Conservation (phyloP, 225 moss, liverwort and hornwort species). For the Asterella californica region DNA sequence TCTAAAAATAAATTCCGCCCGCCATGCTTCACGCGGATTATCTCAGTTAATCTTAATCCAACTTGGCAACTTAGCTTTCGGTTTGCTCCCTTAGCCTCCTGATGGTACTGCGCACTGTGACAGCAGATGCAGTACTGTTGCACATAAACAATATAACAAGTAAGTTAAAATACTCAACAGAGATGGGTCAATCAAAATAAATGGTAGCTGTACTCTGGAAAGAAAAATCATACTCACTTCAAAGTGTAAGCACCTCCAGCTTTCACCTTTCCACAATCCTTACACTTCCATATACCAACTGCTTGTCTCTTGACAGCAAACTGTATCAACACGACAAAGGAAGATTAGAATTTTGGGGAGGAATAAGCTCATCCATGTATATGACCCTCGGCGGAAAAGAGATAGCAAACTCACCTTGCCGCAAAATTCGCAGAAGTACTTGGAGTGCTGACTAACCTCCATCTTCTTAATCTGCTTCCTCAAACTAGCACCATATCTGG, state of each 20-base stretch:
- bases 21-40: too few relatives aligned
- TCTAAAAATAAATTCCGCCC: too few relatives aligned
- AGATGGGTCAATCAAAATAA: too few relatives aligned
- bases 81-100: conserved; percentile 77
- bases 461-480: conserved; percentile 75
- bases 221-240: conserved; percentile 45
- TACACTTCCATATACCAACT: conserved; percentile 79
- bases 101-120: conserved; percentile 83
- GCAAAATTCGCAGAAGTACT: conserved; percentile 77
- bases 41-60: too few relatives aligned
- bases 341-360: too few relatives aligned
- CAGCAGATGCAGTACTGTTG: conserved; percentile 78
- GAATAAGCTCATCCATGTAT: too few relatives aligned
- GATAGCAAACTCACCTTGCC: conserved; percentile 54
- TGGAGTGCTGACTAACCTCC: conserved; percentile 51
- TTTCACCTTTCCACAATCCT: conserved; percentile 81
- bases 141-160: not conserved
- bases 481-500: conserved; percentile 77
- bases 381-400: too few relatives aligned
- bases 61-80: conserved; percentile 38
- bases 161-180: too few relatives aligned
- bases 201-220: too few relatives aligned
- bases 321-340: too few relatives aligned
- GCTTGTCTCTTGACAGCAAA: conserved; percentile 86
- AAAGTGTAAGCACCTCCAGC: conserved; percentile 85